Percentiles rank a stretch among this genome's conserved stretches.
These are phyloP conservation scores for Nemophila menziesii DNA, from an alignment of 257 asterid genomes.

Conservation along the genomic window DNA sequence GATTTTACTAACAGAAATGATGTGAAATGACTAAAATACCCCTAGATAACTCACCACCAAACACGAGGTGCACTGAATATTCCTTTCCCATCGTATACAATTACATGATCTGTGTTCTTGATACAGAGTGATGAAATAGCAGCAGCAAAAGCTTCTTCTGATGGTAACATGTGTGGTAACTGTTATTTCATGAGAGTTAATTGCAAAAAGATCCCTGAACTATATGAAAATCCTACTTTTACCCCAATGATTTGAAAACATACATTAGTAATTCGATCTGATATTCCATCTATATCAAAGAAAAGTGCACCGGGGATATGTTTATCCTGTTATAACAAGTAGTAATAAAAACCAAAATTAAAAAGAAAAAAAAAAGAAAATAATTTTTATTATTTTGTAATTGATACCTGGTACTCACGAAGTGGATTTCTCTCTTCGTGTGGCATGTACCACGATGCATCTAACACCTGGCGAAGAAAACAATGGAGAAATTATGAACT, in stretches of 20 bases:
- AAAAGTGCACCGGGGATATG: conserved; percentile 96
- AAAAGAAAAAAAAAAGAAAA: background rate
- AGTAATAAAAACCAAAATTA: background rate
- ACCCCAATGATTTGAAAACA: conserved; percentile 19
- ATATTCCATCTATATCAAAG: conserved; percentile 82
- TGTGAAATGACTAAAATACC: conserved; percentile 1
- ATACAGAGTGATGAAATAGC: conserved; percentile 96
- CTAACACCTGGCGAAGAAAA: too few relatives aligned
- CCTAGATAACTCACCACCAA: conserved; percentile 62
- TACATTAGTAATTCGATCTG: conserved; percentile 66
- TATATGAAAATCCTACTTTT: background rate
- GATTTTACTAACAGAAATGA: background rate
- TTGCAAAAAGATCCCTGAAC: background rate
- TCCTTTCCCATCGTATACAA: conserved; percentile 97
- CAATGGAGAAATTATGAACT: too few relatives aligned
- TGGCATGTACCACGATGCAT: conserved; percentile 99
- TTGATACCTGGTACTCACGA: conserved; percentile 84
- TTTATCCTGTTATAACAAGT: conserved; percentile 47
- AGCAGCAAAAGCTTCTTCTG: conserved; percentile 95
- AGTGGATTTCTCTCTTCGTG: conserved; percentile 89
- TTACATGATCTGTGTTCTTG: conserved; percentile 72
- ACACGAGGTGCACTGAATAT: conserved; percentile 97
- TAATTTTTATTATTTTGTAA: conserved; percentile 1
- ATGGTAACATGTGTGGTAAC: conserved; percentile 97
- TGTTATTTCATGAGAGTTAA: conserved; percentile 14